Base-by-base conservation (phyloP, 2,329 filamentous ascomycete species). In the Exophiala lecanii-corni region DNA sequence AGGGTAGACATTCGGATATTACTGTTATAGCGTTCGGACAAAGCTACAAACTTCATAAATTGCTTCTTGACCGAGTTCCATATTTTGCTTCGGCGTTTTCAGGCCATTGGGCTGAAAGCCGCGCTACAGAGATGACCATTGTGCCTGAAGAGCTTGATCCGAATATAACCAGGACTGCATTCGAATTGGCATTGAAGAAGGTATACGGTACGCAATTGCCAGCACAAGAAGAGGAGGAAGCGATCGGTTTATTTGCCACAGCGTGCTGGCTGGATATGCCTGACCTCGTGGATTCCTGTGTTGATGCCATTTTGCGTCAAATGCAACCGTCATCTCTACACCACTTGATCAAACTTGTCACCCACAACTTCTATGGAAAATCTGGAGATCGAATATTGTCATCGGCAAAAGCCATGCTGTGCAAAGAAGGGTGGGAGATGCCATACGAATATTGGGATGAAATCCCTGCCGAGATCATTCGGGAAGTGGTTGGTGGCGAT, bases 211-310 rank as follows among this genome's bases (percentile, higher is more conserved):
- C 68, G 5, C 63, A 68, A 31, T 66, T 68, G 15, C 58, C 66
- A 3, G 60, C 64, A 16, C 73, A 76, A 45, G 72, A 75, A 49
- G 72, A 76, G 40, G 59, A 61, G 9, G 68, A 76, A 50, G 72
- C 74, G n/a, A 61, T 76, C 23, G 72, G 72, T 9, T 57, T 78
- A 3, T 77, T 78, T 53, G 73, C 74, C 1, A 75, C 73, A 3
- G 74, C 69, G 12, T 76, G 72, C 57, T 78, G 74, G 74, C 63
- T 78, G 16, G 74, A 78, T 49, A 77, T 78, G 72, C 68, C 73
- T 33, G 73, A 77, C 48, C 58, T 78, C 17, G 66, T 78, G 9
- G 72, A 77, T 36, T 65, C 66, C 4, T 70, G 72, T 18, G 72
- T 77, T 21, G 72, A 74, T 21, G 69, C 71, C 4, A 75, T 78